A percentile compares a stretch with the other conserved stretches of the same genome.
These are phyloP conservation scores for Neurospora cerealis DNA, from an alignment of 495 filamentous ascomycete species.

Conservation along the genomic window DNA sequence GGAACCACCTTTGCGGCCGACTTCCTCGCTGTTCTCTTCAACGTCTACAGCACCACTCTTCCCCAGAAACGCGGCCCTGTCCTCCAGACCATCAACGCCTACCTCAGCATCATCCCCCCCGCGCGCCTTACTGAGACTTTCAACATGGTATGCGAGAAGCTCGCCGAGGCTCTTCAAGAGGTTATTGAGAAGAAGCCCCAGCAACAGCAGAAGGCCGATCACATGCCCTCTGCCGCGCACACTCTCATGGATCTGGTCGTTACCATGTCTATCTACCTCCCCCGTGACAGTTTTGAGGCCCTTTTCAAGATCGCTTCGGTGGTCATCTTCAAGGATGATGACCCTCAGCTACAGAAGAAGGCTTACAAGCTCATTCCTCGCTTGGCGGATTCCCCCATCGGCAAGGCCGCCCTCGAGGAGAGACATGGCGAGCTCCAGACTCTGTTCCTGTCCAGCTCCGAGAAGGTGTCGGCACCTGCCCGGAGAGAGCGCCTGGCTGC, in stretches of 20 bases:
- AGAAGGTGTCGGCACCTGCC: slow-evolving; percentile 75
- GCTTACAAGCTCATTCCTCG: slow-evolving; percentile 95
- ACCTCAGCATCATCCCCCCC: slow-evolving; percentile 69
- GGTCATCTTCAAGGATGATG: slow-evolving; percentile 64
- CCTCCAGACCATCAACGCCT: slow-evolving; percentile 86
- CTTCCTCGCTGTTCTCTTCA: slow-evolving; percentile 88
- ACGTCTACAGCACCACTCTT: slow-evolving; percentile 91
- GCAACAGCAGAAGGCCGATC: slow-evolving; percentile 44
- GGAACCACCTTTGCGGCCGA: slow-evolving; percentile 66
- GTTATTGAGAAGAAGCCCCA: slow-evolving; percentile 45
- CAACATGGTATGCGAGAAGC: slow-evolving; percentile 68
- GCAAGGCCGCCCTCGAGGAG: slow-evolving; percentile 58
- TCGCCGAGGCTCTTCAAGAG: slow-evolving; percentile 66
- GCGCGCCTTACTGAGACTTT: slow-evolving; percentile 82
- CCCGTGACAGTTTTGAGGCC: slow-evolving; percentile 64
- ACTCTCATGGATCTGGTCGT: slow-evolving; percentile 94
- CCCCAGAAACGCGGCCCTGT: slow-evolving; percentile 86
- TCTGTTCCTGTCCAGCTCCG: slow-evolving; percentile 63
- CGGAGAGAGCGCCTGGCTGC: slow-evolving; percentile 76
- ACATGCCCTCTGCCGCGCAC: slow-evolving; percentile 87
- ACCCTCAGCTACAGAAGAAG: slow-evolving; percentile 97
- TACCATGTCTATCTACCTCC: slow-evolving; percentile 87
- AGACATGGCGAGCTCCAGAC: slow-evolving; percentile 67
- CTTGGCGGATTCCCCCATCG: slow-evolving; percentile 67
- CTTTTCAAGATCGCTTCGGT: slow-evolving; percentile 76